Evolutionary conservation across 306 rosid species (phyloP).

Genomic region (Quercus suber): DNA sequence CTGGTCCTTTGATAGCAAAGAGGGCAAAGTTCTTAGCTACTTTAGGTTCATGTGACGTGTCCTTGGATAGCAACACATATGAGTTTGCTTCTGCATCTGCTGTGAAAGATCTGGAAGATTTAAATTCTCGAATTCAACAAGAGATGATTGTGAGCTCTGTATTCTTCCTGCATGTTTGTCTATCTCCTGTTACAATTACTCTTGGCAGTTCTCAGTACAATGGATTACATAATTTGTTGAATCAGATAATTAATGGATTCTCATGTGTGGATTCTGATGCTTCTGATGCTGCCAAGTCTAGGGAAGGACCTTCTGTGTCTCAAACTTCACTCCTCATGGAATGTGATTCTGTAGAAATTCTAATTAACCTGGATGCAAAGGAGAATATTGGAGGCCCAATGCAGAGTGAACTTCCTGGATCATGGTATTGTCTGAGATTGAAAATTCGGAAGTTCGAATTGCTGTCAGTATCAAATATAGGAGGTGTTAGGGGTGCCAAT

Average conservation of each 20-base stretch:
- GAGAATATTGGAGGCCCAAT: constrained; percentile 51
- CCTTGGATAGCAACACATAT: constrained; percentile 36
- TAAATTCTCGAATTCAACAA: constrained; percentile 64
- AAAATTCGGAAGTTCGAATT: constrained; percentile 63
- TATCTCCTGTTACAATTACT: constrained; percentile 47
- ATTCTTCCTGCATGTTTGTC: constrained; percentile 41
- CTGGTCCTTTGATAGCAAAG: constrained; percentile 91
- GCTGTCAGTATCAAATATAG: constrained; percentile 70
- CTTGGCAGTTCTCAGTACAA: constrained; percentile 53
- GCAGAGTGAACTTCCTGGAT: constrained; percentile 91
- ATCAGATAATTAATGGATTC: constrained; percentile 53
- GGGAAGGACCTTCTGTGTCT: constrained; percentile 38
- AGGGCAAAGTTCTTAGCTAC: constrained; percentile 73
- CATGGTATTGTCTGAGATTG: constrained; percentile 68
- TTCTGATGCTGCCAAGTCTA: constrained; percentile 37
- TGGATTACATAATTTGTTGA: constrained; percentile 44
- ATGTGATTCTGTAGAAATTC: constrained; percentile 57
- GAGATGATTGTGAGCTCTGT: constrained; percentile 90
- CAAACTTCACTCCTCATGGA: constrained; percentile 70
- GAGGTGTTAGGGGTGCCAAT: constrained; percentile 60
- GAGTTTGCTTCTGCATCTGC: constrained; percentile 81
- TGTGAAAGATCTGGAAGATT: constrained; percentile 63
- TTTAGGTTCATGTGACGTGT: constrained; percentile 37
- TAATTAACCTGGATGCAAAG: constrained; percentile 50
- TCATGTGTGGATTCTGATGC: constrained; percentile 40